A percentile compares a stretch with the other conserved stretches of the same genome.
Conservation (phyloP, 108 stramenopile genomes). For the Nitzschia sp. region DNA sequence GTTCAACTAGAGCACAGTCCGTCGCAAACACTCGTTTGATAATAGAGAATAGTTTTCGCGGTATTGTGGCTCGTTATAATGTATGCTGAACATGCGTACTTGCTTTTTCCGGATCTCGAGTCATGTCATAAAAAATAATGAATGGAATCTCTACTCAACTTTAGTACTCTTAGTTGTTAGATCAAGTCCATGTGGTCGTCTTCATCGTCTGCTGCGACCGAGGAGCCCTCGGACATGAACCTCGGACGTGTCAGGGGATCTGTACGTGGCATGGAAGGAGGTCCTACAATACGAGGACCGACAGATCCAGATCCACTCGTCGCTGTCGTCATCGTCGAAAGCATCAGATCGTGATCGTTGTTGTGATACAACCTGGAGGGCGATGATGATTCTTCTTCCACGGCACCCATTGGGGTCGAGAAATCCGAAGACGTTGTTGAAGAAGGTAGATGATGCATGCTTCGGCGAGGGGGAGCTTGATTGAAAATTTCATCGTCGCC, state of each 20-base stretch:
- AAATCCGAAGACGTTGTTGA: not conserved
- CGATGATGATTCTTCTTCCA: not conserved
- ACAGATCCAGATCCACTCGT: not conserved
- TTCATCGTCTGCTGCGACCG: conserved; percentile 20
- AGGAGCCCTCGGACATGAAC: conserved; percentile 13
- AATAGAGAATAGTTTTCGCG: not conserved
- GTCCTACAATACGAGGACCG: not conserved
- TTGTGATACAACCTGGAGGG: not conserved
- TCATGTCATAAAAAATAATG: too few relatives aligned
- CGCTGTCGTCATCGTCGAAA: not conserved
- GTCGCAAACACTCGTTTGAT: not conserved
- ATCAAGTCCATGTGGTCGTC: conserved; percentile 22
- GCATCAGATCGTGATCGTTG: not conserved
- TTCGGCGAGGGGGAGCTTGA: not conserved
- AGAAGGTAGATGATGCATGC: not conserved
- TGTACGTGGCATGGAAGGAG: not conserved
- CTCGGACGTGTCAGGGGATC: not conserved
- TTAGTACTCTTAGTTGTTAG: not conserved
- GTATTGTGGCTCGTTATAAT: too few relatives aligned
- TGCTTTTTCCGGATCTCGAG: too few relatives aligned
- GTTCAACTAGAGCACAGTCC: conserved; percentile 27
- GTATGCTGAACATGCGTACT: too few relatives aligned
- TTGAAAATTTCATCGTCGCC: not conserved
- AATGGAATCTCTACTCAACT: too few relatives aligned
- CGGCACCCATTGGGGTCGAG: not conserved